These are phyloP conservation scores for Eragrostis curvula DNA, from an alignment of 176 grass and related monocot species.

Conservation along the genomic window DNA sequence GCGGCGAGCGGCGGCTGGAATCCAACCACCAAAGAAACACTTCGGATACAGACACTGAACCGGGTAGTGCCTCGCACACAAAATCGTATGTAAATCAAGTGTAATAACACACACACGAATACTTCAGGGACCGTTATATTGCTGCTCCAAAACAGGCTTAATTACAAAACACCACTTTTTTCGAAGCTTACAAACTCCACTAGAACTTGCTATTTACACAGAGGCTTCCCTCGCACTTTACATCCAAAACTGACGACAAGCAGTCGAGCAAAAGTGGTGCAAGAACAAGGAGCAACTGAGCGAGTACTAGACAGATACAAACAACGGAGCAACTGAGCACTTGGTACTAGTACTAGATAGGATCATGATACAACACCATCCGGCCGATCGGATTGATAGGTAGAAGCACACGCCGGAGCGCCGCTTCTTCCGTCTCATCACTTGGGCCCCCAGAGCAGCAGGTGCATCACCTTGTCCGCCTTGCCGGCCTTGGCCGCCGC, in stretches of 20 bases:
- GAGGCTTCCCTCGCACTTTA: background rate
- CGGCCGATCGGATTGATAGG: background rate
- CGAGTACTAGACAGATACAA: too few species aligned
- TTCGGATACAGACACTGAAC: too few species aligned
- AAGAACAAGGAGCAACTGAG: background rate
- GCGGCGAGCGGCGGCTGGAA: too few species aligned
- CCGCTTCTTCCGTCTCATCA: background rate
- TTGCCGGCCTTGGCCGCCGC: slow-evolving; percentile 4
- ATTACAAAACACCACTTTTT: too few species aligned
- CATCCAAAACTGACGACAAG: background rate
- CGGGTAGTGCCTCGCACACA: too few species aligned
- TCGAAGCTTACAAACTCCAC: background rate
- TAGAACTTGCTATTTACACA: background rate
- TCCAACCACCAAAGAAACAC: too few species aligned
- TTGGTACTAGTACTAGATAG: background rate
- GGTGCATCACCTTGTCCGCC: slow-evolving; percentile 72
- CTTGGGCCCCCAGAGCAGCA: slow-evolving; percentile 81
- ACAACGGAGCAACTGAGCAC: background rate
- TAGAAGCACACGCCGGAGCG: background rate
- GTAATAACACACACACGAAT: too few species aligned
- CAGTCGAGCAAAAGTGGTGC: background rate
- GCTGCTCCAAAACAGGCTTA: slow-evolving; percentile 3
- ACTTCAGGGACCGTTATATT: background rate
- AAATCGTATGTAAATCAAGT: too few species aligned
- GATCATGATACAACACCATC: background rate